Base-by-base conservation (phyloP, 805 yeast genomes). In the Sugiyamaella chiloensis region DNA sequence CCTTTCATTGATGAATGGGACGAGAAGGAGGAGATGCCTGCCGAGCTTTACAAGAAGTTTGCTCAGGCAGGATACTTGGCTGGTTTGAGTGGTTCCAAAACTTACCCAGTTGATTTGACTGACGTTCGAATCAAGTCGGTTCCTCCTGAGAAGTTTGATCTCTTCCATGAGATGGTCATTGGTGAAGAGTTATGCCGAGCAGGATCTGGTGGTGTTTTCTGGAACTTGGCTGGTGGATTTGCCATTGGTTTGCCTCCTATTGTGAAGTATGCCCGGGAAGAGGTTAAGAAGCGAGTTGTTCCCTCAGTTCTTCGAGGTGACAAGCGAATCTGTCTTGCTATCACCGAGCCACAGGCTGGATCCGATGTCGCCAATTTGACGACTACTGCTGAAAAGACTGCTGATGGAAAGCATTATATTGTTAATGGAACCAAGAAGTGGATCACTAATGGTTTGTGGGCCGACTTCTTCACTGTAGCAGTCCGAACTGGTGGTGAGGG, bases 1-100 rank as follows among this genome's bases (percentile, higher is more conserved):
- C 74, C 74, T n/a, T 59, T 59, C 42, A 71, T 65, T 5, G 72
- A 67, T 44, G 74, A 70, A 44, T 70, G 74, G 74, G 74, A 70
- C 45, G 71, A 53, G 47, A 58, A 48, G 30, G 67, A 66, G 30
- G 71, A 59, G 40, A 59, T 71, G 17, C 66, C 62, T 49, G 61
- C 61, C 20, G 40, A 58, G 26, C 52, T 66, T 20, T 65, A 60
- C 52, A 45, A 46, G 46, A 68, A 64, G 52, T 63, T 68, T 51
- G 72, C 70, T 39, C 53, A 59, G 37, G 60, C 68, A 20, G 74
- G 74, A n/a, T 70, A 63, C 54, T 57, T 70, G 29, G 63, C 67
- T n/a, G 71, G 70, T 5, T 51, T 67, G 6, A 58, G 64, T n/a
- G 73, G 73, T 8, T 57, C 59, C 47, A 59, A 55, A 45, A 54